Evolutionary conservation across 805 yeast genomes (phyloP).

Genomic region (Scheffersomyces amazonensis): DNA sequence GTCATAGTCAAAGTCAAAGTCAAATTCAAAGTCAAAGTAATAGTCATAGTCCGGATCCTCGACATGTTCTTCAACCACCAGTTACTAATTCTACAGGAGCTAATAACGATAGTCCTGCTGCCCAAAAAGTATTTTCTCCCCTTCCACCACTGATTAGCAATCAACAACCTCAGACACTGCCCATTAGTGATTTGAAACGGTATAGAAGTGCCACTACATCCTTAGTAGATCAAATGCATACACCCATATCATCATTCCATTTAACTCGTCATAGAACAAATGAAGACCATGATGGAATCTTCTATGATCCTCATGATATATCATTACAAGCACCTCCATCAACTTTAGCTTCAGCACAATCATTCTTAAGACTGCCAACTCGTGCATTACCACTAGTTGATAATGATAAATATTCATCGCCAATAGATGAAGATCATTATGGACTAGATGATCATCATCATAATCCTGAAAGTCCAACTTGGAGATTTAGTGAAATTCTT

Average conservation of each 20-base stretch:
- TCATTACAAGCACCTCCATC: neutral
- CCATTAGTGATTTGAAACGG: neutral
- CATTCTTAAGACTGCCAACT: too few species aligned
- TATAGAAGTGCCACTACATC: slow-evolving; percentile 4
- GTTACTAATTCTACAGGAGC: too few species aligned
- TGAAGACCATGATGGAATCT: neutral
- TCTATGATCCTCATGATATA: too few species aligned
- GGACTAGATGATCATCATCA: neutral
- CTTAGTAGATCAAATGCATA: neutral
- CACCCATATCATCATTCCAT: neutral
- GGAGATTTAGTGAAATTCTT: slow-evolving; percentile 61
- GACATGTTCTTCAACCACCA: too few species aligned
- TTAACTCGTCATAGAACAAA: neutral
- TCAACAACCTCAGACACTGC: too few species aligned
- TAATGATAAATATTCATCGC: neutral
- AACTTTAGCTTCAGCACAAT: neutral
- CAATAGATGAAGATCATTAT: neutral
- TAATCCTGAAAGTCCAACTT: slow-evolving; percentile 37
- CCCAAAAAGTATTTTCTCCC: too few species aligned
- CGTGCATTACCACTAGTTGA: too few species aligned
- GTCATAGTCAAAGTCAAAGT: neutral
- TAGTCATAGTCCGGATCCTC: too few species aligned
- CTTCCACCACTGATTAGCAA: too few species aligned
- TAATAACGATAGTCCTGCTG: too few species aligned
- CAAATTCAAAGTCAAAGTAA: neutral